Conservation (phyloP, 495 filamentous ascomycete species). For the Podospora fimiseda region DNA sequence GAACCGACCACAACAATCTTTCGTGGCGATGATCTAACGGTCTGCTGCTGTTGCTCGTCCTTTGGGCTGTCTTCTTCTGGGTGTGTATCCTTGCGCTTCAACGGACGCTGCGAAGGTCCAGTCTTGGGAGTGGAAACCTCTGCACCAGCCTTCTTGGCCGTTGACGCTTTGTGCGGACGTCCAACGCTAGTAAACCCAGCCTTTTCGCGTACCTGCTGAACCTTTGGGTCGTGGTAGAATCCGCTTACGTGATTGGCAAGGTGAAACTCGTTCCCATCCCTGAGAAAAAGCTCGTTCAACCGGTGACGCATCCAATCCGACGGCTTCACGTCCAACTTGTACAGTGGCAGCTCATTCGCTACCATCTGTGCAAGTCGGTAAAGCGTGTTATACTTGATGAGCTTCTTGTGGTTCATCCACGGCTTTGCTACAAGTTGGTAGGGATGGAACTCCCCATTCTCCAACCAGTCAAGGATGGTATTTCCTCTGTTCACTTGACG, state of each 20-base stretch:
- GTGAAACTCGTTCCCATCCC: slow-evolving; percentile 36
- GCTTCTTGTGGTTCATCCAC: slow-evolving; percentile 29
- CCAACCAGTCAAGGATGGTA: slow-evolving; percentile 36
- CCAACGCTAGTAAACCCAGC: slow-evolving; percentile 43
- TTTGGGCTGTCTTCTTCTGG: background rate
- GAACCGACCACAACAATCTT: background rate
- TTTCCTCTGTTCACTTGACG: slow-evolving; percentile 43
- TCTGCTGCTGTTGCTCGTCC: background rate
- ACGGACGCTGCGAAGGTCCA: background rate
- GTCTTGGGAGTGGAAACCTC: background rate
- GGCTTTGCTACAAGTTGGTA: slow-evolving; percentile 42
- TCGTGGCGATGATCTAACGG: background rate
- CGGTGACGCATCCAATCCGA: slow-evolving; percentile 45
- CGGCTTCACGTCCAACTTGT: slow-evolving; percentile 38
- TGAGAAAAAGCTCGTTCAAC: slow-evolving; percentile 32
- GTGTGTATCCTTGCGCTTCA: background rate
- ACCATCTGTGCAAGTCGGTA: slow-evolving; percentile 41
- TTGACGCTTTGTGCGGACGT: slow-evolving; percentile 29
- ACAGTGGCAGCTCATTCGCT: slow-evolving; percentile 39
- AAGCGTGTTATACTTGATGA: slow-evolving; percentile 44
- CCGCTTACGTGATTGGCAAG: slow-evolving; percentile 32
- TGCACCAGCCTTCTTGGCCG: slow-evolving; percentile 3
- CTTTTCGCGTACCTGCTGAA: slow-evolving; percentile 34
- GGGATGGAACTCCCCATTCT: slow-evolving; percentile 38
- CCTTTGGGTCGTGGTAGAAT: slow-evolving; percentile 40